Conservation (phyloP, 306 rosid species). For the Prinsepia uniflora region DNA sequence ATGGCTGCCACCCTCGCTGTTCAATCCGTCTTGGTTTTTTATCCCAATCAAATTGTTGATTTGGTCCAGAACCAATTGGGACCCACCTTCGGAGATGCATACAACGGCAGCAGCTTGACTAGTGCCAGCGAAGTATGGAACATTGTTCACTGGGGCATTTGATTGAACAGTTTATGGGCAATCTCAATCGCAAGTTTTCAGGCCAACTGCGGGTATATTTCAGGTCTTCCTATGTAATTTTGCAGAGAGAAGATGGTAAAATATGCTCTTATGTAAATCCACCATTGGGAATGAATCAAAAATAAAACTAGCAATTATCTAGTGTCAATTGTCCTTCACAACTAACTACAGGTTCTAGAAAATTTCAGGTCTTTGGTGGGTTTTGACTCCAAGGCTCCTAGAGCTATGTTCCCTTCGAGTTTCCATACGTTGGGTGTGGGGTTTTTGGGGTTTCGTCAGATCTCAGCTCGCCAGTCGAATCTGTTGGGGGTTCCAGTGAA, state of each 20-base stretch:
- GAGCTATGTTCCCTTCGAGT: constrained; percentile 35
- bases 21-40: constrained; percentile 45
- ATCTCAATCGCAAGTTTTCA: no score
- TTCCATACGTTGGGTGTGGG: constrained; percentile 29
- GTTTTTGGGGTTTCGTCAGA: constrained; percentile 31
- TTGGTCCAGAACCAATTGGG: constrained; percentile 18
- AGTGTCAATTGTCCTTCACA: no score
- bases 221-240: no score
- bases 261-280: no score
- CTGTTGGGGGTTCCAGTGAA: constrained; percentile 52
- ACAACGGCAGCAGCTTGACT: constrained; percentile 33
- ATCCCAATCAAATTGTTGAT: constrained; percentile 19
- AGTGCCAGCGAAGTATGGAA: constrained; percentile 21
- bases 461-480: constrained; percentile 58
- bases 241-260: no score
- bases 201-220: no score
- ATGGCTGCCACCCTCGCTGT: constrained; percentile 81
- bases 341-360: no score
- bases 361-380: constrained; percentile 2
- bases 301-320: no score
- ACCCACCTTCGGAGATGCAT: constrained; percentile 26
- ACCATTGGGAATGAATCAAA: no score
- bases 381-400: not conserved
- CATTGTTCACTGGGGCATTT: no score
- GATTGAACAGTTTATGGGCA: no score